Evolutionary conservation across 169 alveolate genomes (phyloP), one percentile per base, ranked within the genome.

Genomic region (Miamiensis avidus): DNA sequence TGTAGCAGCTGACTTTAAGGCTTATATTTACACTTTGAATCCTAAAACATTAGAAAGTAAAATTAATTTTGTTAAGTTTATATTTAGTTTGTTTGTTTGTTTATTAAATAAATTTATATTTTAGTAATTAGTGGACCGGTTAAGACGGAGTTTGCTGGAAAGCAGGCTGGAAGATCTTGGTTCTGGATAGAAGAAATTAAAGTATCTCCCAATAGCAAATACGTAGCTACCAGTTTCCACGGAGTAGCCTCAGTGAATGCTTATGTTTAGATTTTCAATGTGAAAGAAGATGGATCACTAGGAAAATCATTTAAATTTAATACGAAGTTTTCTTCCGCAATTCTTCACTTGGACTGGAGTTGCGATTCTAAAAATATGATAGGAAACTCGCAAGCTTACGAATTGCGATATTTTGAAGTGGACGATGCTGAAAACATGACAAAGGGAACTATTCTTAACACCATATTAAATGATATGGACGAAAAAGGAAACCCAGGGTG

Each of bases 151-250:
- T 90, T 94, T 49, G 90, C 92, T 30, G 86, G 91, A 27, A 88
- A 77, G 74, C 82, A 81, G 30, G 73, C 85, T 28, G 84, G 89
- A 84, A 74, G 84, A 64, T 74, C 86, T 31, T 82, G 77, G 11
- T 77, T 82, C 77, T 96, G 98, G 97, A 87, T 96, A 32, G 96
- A 94, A 91, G 98, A 94, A 82, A 77, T 96, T 26, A 96, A 94
- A 83, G 84, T 93, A 65, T 94, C 93, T n/a, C 98, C 98, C 0
- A 84, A 90, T 90, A 77, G 88, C 25, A 74, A 75, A 27, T 75
- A 74, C 30, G 91, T 94, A 20, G 98, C 97, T 29, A 93, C 92
- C 82, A 97, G 98, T 25, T 92, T 97, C 76, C 98, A 96, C 89
- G 96, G 97, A 65, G 97, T 96, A 16, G 88, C 94, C 74, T 89